phyloP scores from a whole-genome alignment of 129 eudicot genomes.

The Helichrysum umbraculigerum region DNA sequence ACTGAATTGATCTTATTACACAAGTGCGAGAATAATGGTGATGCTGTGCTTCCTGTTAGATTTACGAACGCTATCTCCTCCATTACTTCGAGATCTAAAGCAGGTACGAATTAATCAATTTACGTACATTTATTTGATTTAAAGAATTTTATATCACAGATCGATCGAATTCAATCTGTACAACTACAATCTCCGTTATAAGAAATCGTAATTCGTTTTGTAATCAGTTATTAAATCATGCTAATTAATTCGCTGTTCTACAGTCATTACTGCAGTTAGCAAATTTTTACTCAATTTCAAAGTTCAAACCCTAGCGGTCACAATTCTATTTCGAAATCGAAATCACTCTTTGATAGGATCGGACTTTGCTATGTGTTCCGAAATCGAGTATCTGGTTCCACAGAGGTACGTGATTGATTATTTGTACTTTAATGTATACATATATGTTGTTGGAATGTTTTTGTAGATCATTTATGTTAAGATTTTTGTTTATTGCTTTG shows the following conservation, averaged over 20 bases:
- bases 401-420: slow-evolving; percentile 48
- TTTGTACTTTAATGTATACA: neutral
- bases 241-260: slow-evolving; percentile 16
- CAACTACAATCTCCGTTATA: neutral
- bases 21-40: slow-evolving; percentile 48
- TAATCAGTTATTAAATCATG: slow-evolving; percentile 5
- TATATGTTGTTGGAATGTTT: too few relatives aligned
- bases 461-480: too few relatives aligned
- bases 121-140: neutral
- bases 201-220: slow-evolving; percentile 4
- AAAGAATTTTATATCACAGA: neutral
- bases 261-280: slow-evolving; percentile 85
- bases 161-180: slow-evolving; percentile 16
- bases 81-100: slow-evolving; percentile 68
- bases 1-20: neutral
- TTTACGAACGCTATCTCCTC: slow-evolving; percentile 72
- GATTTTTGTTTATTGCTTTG: too few relatives aligned
- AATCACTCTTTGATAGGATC: slow-evolving; percentile 57
- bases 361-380: slow-evolving; percentile 67
- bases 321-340: slow-evolving; percentile 29
- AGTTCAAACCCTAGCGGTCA: slow-evolving; percentile 32
- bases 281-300: slow-evolving; percentile 80
- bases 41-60: slow-evolving; percentile 79
- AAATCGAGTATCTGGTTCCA: slow-evolving; percentile 51
- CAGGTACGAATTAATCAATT: slow-evolving; percentile 46